phyloP scores from a whole-genome alignment of 352 stramenopile genomes.

The Pythium sukuiense region DNA sequence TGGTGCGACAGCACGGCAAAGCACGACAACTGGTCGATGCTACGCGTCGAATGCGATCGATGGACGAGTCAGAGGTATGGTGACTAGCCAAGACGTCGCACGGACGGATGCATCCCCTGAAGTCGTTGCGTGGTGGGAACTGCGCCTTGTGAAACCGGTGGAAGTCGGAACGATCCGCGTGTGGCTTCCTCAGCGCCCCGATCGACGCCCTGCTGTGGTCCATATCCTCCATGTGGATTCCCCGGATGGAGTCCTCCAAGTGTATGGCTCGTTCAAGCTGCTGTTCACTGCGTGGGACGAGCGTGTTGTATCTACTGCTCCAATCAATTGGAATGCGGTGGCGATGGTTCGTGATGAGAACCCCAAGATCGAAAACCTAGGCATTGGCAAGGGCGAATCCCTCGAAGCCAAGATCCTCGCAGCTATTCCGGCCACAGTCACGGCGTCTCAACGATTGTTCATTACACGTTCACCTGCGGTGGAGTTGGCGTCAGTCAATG shows the following conservation, averaged over 20 bases:
- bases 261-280: slow-evolving; percentile 48
- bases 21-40: slow-evolving; percentile 57
- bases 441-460: slow-evolving; percentile 26
- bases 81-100: slow-evolving; percentile 50
- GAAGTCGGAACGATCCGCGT: slow-evolving; percentile 61
- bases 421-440: slow-evolving; percentile 21
- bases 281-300: slow-evolving; percentile 35
- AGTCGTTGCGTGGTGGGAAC: slow-evolving; percentile 64
- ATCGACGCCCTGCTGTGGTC: slow-evolving; percentile 28
- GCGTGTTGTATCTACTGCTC: slow-evolving; percentile 23
- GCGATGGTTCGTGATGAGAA: slow-evolving; percentile 60
- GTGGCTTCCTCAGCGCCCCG: slow-evolving; percentile 38
- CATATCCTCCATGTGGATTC: slow-evolving; percentile 40
- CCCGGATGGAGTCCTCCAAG: slow-evolving; percentile 29
- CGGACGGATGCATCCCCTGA: slow-evolving; percentile 36
- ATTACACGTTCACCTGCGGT: slow-evolving; percentile 48
- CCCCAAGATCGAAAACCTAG: slow-evolving; percentile 30
- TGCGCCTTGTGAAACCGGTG: slow-evolving; percentile 44
- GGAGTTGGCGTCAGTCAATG: slow-evolving; percentile 31
- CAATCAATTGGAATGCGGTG: slow-evolving; percentile 57
- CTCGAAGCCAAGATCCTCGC: slow-evolving; percentile 59
- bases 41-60: slow-evolving; percentile 68
- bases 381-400: slow-evolving; percentile 48
- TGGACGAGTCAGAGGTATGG: slow-evolving; percentile 41
- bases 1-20: slow-evolving; percentile 59